phyloP scores from a whole-genome alignment of 345 rosid genomes.

The Salix brachista region DNA sequence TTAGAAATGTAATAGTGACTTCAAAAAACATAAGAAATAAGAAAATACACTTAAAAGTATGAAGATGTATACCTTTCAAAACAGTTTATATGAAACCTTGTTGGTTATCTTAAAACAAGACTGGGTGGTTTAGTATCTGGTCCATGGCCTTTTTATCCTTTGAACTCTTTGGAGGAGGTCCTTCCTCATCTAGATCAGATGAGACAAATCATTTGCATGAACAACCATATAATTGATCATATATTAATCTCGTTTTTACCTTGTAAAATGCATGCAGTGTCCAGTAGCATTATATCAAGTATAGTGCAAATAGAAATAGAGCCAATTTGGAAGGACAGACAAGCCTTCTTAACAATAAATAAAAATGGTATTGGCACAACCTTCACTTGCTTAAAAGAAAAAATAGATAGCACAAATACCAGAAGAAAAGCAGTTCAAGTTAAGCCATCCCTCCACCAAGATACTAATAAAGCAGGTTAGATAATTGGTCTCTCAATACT shows the following conservation, averaged over 20 bases:
- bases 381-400: not conserved
- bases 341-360: too few relatives aligned
- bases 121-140: slow-evolving; percentile 55
- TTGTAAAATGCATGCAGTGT: not conserved
- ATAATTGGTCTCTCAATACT: not conserved
- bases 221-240: not conserved
- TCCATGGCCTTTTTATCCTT: slow-evolving; percentile 85
- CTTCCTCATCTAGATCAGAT: slow-evolving; percentile 52
- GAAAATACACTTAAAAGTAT: not conserved
- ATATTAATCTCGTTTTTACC: not conserved
- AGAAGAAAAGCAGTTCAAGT: not conserved
- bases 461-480: not conserved
- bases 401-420: not conserved
- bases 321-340: not conserved
- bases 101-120: slow-evolving; percentile 74
- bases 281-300: not conserved
- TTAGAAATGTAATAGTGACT: not conserved
- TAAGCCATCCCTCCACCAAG: not conserved
- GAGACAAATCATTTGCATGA: not conserved
- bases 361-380: not conserved
- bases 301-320: not conserved
- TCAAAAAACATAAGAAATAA: not conserved
- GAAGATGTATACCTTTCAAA: slow-evolving; percentile 56
- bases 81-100: slow-evolving; percentile 88
- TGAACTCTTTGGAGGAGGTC: slow-evolving; percentile 58